Evolutionary conservation across 2,329 filamentous ascomycete genomes (phyloP).

Genomic region (Didymella lethalis): DNA sequence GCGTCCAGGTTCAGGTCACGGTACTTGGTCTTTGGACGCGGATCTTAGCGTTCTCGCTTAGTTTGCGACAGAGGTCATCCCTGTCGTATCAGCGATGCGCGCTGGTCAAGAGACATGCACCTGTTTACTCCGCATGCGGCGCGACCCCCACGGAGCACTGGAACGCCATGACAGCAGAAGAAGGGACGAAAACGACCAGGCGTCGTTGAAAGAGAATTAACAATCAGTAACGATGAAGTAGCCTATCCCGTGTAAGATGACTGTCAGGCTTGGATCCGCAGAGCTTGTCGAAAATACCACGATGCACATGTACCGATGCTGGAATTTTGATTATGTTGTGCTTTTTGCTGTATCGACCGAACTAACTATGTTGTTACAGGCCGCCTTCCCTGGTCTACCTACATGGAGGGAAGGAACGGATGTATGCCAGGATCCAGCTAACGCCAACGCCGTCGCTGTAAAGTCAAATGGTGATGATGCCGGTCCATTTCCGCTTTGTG

Average conservation of each 20-base stretch:
- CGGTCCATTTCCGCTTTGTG: background rate
- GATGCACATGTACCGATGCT: background rate
- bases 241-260: too few species aligned
- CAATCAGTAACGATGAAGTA: too few species aligned
- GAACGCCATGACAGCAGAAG: too few species aligned
- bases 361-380: constrained; percentile 17
- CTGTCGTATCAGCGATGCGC: background rate
- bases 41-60: constrained; percentile 16
- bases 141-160: background rate
- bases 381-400: constrained; percentile 11
- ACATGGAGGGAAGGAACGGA: constrained; percentile 11
- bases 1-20: constrained; percentile 20
- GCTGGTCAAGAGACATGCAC: too few species aligned
- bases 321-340: background rate
- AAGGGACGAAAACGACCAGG: too few species aligned
- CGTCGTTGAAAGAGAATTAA: too few species aligned
- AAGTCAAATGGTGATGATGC: constrained; percentile 4
- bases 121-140: too few species aligned
- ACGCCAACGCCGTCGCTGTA: constrained; percentile 19
- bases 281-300: too few species aligned
- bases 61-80: background rate
- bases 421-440: constrained; percentile 12
- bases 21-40: constrained; percentile 7
- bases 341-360: constrained; percentile 1
- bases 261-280: too few species aligned